Conservation (phyloP, 2,329 filamentous ascomycete genomes). For the Ophiostoma australiae region DNA sequence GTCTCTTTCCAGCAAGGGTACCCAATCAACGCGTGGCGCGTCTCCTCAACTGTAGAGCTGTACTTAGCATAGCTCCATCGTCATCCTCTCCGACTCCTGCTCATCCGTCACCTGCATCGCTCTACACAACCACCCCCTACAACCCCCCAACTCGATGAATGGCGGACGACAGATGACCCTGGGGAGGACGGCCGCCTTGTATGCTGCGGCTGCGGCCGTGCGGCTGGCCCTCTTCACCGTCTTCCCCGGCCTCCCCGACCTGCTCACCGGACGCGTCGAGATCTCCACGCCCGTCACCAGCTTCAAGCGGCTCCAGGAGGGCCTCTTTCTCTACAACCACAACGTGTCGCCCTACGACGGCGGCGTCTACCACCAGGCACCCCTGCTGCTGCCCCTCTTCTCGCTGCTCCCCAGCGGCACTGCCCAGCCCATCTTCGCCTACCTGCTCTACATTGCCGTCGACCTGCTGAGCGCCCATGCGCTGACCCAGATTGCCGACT, state of each 20-base stretch:
- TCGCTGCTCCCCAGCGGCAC: conserved; percentile 72
- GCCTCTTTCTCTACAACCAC: conserved; percentile 89
- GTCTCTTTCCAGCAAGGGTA: not conserved
- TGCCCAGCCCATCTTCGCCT: conserved; percentile 65
- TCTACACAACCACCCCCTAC: conserved; percentile 2
- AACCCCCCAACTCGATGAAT: conserved; percentile 24
- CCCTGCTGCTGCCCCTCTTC: conserved; percentile 85
- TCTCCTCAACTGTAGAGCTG: conserved; percentile 13
- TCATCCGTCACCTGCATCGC: not conserved
- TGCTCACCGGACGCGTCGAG: conserved; percentile 87
- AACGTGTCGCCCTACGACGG: conserved; percentile 97
- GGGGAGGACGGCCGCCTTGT: conserved; percentile 57
- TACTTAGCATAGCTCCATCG: conserved; percentile 1
- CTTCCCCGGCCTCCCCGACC: conserved; percentile 77
- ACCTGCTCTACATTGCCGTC: conserved; percentile 72
- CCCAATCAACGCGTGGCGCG: conserved; percentile 23
- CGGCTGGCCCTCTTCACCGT: conserved; percentile 73
- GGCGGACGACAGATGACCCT: conserved; percentile 28
- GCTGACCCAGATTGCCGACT: conserved; percentile 72
- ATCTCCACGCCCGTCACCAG: conserved; percentile 95
- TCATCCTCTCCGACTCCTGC: not conserved
- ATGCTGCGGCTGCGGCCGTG: conserved; percentile 68
- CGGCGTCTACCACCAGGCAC: conserved; percentile 76
- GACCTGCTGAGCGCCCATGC: conserved; percentile 80
- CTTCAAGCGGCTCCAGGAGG: conserved; percentile 98